Percentiles rank a stretch among this genome's conserved stretches.
These are phyloP conservation scores for Tylopilus sp. DNA, from an alignment of 1,284 basidiomycete species.

Conservation along the genomic window DNA sequence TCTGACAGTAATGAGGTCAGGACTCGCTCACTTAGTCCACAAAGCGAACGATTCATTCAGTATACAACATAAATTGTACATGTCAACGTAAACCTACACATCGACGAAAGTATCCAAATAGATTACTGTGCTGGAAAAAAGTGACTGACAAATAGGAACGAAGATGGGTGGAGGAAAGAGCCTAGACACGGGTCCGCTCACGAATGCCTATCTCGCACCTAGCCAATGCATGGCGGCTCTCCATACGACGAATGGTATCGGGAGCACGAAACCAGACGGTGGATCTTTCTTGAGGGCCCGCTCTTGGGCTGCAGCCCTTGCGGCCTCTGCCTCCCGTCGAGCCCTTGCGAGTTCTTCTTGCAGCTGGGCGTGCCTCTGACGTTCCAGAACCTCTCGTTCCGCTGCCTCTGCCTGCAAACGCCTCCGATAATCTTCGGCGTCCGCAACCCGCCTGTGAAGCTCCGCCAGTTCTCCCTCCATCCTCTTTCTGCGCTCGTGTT, in stretches of 20 bases:
- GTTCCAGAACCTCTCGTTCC: constrained; percentile 31
- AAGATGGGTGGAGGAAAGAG: background rate
- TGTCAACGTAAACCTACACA: background rate
- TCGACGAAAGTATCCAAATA: constrained; percentile 17
- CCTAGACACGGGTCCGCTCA: background rate
- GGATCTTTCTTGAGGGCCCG: constrained; percentile 28
- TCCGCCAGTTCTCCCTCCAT: constrained; percentile 28
- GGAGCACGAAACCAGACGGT: constrained; percentile 29
- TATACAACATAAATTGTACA: too few relatives aligned
- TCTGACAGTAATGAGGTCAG: background rate
- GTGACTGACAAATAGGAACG: background rate
- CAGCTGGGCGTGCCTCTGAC: constrained; percentile 29
- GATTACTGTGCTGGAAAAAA: constrained; percentile 15
- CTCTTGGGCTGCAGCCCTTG: constrained; percentile 26
- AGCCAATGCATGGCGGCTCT: constrained; percentile 35
- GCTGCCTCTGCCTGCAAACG: constrained; percentile 29
- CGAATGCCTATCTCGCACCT: constrained; percentile 25
- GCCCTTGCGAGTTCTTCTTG: constrained; percentile 35
- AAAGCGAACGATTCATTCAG: constrained; percentile 1
- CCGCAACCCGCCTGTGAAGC: constrained; percentile 28
- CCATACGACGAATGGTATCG: constrained; percentile 38
- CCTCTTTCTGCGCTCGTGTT: constrained; percentile 33
- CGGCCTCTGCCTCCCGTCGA: constrained; percentile 29
- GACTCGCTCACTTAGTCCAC: background rate
- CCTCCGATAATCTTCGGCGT: constrained; percentile 32